phyloP scores from a whole-genome alignment of 1,284 basidiomycete genomes.

The Malassezia equina region DNA sequence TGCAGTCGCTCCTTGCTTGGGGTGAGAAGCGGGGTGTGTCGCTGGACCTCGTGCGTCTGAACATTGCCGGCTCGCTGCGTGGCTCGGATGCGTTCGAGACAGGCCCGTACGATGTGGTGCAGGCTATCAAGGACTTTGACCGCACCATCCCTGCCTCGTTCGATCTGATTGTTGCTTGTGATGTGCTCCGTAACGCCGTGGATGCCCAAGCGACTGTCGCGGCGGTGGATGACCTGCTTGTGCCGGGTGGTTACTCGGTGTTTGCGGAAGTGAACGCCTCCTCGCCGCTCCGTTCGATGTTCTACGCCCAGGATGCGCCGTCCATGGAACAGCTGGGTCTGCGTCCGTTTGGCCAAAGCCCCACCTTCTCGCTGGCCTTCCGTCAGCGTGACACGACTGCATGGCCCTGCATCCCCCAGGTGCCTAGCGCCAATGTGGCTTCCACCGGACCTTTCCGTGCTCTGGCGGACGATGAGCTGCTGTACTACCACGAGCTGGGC shows the following conservation, averaged over 20 bases:
- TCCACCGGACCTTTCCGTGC: background rate
- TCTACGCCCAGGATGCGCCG: background rate
- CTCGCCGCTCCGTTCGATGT: slow-evolving; percentile 3
- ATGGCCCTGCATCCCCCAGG: slow-evolving; percentile 9
- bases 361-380: slow-evolving; percentile 6
- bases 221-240: slow-evolving; percentile 9
- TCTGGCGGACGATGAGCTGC: slow-evolving; percentile 7
- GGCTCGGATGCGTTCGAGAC: slow-evolving; percentile 13
- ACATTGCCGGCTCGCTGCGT: slow-evolving; percentile 6
- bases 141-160: slow-evolving; percentile 13
- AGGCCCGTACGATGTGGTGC: slow-evolving; percentile 15
- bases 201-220: slow-evolving; percentile 1
- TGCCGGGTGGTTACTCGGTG: slow-evolving; percentile 9
- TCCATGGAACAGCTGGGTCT: slow-evolving; percentile 1
- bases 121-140: slow-evolving; percentile 4
- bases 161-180: slow-evolving; percentile 6
- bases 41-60: slow-evolving; percentile 16
- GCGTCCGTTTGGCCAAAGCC: slow-evolving; percentile 1
- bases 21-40: slow-evolving; percentile 13
- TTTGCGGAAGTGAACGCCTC: slow-evolving; percentile 10
- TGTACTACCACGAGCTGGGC: slow-evolving; percentile 15
- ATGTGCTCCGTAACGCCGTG: slow-evolving; percentile 1
- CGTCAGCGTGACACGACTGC: background rate
- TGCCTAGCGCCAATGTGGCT: background rate
- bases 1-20: slow-evolving; percentile 14